Evolutionary conservation across 352 stramenopile genomes (phyloP).

Genomic region (Aphanomyces invadans): DNA sequence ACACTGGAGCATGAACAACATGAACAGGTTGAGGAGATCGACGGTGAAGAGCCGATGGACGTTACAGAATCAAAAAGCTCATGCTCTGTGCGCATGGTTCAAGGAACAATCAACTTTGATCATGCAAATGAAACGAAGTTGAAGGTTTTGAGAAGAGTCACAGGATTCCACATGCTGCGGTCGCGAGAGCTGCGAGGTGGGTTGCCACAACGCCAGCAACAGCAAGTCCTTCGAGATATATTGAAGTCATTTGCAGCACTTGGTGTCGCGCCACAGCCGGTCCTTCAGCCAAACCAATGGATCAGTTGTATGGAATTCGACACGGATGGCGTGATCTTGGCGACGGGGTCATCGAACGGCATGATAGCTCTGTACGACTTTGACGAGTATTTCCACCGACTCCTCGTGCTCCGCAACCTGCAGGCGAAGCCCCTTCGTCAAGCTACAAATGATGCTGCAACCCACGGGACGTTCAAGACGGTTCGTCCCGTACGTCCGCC

Average conservation of each 20-base stretch:
- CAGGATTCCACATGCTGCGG: background rate
- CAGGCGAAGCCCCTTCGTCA: background rate
- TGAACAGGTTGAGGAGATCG: slow-evolving; percentile 10
- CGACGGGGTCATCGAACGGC: slow-evolving; percentile 52
- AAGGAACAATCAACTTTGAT: slow-evolving; percentile 2
- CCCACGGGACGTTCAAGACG: too few species aligned
- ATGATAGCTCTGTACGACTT: slow-evolving; percentile 72
- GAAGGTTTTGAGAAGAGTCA: background rate
- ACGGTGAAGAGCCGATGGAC: too few species aligned
- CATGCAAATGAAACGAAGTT: background rate
- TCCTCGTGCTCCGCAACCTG: slow-evolving; percentile 1
- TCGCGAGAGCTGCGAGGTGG: background rate
- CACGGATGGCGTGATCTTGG: slow-evolving; percentile 51
- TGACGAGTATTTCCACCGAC: slow-evolving; percentile 56
- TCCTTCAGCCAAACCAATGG: slow-evolving; percentile 16
- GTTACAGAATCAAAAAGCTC: background rate
- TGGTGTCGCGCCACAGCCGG: background rate
- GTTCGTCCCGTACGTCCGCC: too few species aligned
- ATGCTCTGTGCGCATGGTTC: background rate
- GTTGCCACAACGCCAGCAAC: background rate
- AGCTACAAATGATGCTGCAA: too few species aligned
- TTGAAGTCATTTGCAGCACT: slow-evolving; percentile 1
- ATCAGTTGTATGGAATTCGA: slow-evolving; percentile 66
- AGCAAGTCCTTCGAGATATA: background rate
- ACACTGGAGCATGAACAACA: background rate